Evolutionary conservation across 169 alveolate species (phyloP).

Genomic region (Eimeria praecox): DNA sequence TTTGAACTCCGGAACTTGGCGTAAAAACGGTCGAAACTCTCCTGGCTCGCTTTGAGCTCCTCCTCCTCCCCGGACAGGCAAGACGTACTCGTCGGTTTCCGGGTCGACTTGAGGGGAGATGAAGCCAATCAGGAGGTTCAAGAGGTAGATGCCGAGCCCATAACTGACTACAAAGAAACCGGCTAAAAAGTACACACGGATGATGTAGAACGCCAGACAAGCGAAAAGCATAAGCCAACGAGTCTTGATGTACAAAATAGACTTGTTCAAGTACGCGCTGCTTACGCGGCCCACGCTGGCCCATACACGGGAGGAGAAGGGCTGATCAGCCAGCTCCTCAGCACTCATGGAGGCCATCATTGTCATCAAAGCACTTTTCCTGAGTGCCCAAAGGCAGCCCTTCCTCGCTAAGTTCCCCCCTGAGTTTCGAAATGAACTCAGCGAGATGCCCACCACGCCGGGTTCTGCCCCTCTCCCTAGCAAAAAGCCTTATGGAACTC

Average conservation of each 20-base stretch:
- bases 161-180: constrained; percentile 92
- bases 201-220: constrained; percentile 78
- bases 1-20: constrained; percentile 91
- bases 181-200: constrained; percentile 82
- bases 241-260: constrained; percentile 87
- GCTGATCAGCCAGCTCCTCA: constrained; percentile 70
- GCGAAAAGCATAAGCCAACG: constrained; percentile 85
- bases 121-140: constrained; percentile 91
- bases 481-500: neutral
- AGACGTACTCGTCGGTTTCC: constrained; percentile 90
- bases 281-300: constrained; percentile 62
- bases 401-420: neutral
- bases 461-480: neutral
- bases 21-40: constrained; percentile 91
- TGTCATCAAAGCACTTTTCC: neutral
- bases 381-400: neutral
- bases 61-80: constrained; percentile 86
- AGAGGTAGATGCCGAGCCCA: constrained; percentile 90
- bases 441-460: neutral
- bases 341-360: constrained; percentile 78
- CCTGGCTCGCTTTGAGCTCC: constrained; percentile 79
- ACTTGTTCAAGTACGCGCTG: constrained; percentile 83
- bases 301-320: constrained; percentile 68
- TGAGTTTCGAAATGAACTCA: neutral
- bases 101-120: constrained; percentile 92